Conservation (phyloP, 1,284 basidiomycete species). For the Cystobasidium pallidum region DNA sequence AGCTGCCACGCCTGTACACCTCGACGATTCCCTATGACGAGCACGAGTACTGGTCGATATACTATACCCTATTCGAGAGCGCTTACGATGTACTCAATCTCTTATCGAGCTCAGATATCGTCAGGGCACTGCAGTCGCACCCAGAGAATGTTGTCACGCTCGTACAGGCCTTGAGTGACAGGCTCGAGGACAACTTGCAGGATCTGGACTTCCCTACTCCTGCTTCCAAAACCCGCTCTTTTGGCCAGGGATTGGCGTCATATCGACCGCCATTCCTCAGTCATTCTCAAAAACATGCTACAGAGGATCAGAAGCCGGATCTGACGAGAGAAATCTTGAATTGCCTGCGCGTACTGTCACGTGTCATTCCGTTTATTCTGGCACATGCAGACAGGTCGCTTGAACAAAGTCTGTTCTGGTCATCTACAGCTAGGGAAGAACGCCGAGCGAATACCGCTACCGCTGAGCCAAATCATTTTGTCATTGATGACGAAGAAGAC, state of each 20-base stretch:
- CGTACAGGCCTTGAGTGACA: constrained; percentile 70
- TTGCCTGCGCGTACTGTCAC: constrained; percentile 79
- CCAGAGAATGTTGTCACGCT: constrained; percentile 84
- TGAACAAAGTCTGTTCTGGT: constrained; percentile 42
- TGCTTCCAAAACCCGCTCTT: not conserved
- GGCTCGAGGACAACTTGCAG: constrained; percentile 76
- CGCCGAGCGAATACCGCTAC: constrained; percentile 38
- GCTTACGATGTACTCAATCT: constrained; percentile 85
- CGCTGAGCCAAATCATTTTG: constrained; percentile 55
- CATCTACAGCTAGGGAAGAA: constrained; percentile 3
- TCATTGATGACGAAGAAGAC: constrained; percentile 63
- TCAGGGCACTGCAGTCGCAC: constrained; percentile 74
- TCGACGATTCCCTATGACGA: constrained; percentile 21
- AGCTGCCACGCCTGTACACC: constrained; percentile 34
- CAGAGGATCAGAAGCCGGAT: constrained; percentile 53
- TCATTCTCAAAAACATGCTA: not conserved
- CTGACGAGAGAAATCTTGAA: constrained; percentile 82
- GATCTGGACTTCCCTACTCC: constrained; percentile 7
- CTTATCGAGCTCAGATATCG: constrained; percentile 79
- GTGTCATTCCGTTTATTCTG: constrained; percentile 77
- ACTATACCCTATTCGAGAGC: constrained; percentile 78
- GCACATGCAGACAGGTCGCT: constrained; percentile 55
- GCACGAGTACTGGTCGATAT: constrained; percentile 61
- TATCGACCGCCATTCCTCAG: constrained; percentile 10
- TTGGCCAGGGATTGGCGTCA: constrained; percentile 18